These are phyloP conservation scores for Leccinum imitatum DNA, from an alignment of 768 basidiomycete species.

Conservation along the genomic window DNA sequence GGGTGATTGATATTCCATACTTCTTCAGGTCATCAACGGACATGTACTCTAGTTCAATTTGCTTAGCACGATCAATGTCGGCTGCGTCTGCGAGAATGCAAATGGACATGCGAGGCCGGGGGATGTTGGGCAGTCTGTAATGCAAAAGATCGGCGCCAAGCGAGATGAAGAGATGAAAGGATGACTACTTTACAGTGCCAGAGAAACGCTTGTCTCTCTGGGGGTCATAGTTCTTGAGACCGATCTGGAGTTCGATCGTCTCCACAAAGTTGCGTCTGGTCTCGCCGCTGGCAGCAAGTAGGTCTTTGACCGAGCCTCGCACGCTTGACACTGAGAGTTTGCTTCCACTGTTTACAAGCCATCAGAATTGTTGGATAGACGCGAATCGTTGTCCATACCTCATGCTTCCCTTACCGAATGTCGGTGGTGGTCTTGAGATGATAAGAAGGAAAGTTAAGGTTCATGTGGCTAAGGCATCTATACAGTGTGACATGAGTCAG, in stretches of 20 bases:
- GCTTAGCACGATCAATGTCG: conserved; percentile 98
- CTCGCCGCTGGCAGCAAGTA: conserved; percentile 82
- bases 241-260: conserved; percentile 95
- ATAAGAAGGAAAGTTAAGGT: conserved; percentile 26
- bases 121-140: conserved; percentile 87
- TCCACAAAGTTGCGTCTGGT: conserved; percentile 93
- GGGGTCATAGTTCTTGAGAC: conserved; percentile 98
- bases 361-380: neutral
- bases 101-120: conserved; percentile 98
- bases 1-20: conserved; percentile 43
- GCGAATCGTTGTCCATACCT: conserved; percentile 20
- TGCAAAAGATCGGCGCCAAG: conserved; percentile 1
- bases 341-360: conserved; percentile 36
- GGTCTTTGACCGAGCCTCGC: conserved; percentile 94
- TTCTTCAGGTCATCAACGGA: conserved; percentile 99
- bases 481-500: conserved; percentile 36
- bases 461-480: conserved; percentile 32
- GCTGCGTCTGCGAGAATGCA: conserved; percentile 99
- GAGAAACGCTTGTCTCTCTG: conserved; percentile 99
- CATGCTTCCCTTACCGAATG: neutral
- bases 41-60: conserved; percentile 98
- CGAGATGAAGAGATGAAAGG: neutral
- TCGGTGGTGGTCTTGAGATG: conserved; percentile 22
- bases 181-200: conserved; percentile 87
- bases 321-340: conserved; percentile 99